Evolutionary conservation across 768 basidiomycete species (phyloP).

Genomic region (Lactarius vividus): DNA sequence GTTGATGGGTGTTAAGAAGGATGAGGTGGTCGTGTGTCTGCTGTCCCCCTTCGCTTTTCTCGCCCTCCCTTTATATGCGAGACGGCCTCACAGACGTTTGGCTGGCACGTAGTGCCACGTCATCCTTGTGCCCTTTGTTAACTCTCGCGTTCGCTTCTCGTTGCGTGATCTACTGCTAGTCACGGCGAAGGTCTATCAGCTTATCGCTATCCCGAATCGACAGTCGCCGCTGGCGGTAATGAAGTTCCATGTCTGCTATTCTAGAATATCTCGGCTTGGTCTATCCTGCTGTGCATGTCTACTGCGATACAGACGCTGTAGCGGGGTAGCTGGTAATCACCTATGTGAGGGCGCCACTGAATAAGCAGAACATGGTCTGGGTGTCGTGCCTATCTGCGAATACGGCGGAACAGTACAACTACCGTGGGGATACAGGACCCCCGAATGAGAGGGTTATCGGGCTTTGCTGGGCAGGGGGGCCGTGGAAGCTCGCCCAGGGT

Average conservation of each 20-base stretch:
- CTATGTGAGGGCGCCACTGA: not conserved
- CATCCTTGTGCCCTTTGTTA: not conserved
- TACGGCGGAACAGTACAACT: not conserved
- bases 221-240: not conserved
- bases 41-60: not conserved
- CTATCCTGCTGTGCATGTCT: not conserved
- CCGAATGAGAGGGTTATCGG: not conserved
- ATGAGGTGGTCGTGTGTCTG: not conserved
- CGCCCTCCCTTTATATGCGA: conserved; percentile 8
- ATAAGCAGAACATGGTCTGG: not conserved
- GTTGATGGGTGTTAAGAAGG: conserved; percentile 2
- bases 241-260: not conserved
- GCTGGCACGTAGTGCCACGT: not conserved
- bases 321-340: not conserved
- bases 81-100: not conserved
- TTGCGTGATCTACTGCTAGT: not conserved
- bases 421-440: not conserved
- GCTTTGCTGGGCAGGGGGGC: not conserved
- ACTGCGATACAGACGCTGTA: too few species aligned
- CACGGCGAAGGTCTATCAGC: conserved; percentile 12
- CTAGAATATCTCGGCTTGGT: conserved; percentile 3
- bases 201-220: not conserved
- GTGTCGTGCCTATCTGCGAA: not conserved
- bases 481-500: not conserved
- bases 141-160: not conserved